Base-by-base conservation (phyloP, 2,329 filamentous ascomycete genomes). In the Periconia digitata region DNA sequence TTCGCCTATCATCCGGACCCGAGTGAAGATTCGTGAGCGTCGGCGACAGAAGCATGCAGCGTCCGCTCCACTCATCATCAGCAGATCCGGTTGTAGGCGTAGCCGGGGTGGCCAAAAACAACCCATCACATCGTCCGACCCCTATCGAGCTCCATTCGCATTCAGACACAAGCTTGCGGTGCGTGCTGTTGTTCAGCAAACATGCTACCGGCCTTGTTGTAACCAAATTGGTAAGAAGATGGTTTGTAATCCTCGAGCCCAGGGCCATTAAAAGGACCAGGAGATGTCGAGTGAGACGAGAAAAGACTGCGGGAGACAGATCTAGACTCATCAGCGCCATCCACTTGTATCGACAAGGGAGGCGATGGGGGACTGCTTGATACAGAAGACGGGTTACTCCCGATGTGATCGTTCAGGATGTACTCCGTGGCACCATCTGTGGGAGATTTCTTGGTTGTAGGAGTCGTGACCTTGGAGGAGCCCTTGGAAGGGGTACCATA, bases 401-500 rank as follows among this genome's bases (percentile, higher is more conserved):
- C 60, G 48, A 60, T 59, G 43, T 43, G 54, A 37, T 54, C 59
- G 47, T 62, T 60, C 22, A 57, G 43, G 40, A 63, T 52, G 47
- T 66, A 62, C 38, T 71, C 70, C 20, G 47, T 44, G 39, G 64
- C 55, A 40, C 68, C 64, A 50, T 72, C 69, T 23, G 50, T 62
- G 35, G 60, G 51, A 13, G 53, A 35, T 44, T 57, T 60, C 37
- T 60, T 62, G 8, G 53, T 49, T 15, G 58, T 45, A 35, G 63
- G 62, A 27, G 65, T 64, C 17, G 59, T 58, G 23, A 49, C 58
- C 46, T 66, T 64, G 4, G 69, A 64, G 48, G 72, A 70, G 35
- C 63, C 66, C 62, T 75, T 76, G 49, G 64, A 65, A 46, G 67
- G 64, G 44, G 77, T 79, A 48, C 79, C 79, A 71, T 76, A 81